phyloP scores from a whole-genome alignment of 495 filamentous ascomycete species.

The Sabuloglossum arenarium region DNA sequence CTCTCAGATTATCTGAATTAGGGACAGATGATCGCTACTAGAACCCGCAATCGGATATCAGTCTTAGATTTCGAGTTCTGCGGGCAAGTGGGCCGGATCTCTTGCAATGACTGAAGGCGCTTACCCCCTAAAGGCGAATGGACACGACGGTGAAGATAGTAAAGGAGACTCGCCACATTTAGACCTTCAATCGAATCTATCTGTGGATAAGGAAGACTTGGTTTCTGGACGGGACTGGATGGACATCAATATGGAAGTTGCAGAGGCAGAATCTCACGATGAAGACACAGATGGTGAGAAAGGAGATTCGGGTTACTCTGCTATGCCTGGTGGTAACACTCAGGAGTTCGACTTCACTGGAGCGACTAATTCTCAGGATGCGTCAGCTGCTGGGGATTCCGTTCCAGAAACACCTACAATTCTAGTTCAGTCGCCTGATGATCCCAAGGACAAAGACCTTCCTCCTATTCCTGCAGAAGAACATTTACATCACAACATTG shows the following conservation, averaged over 20 bases:
- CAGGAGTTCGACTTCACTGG: neutral
- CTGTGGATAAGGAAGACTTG: slow-evolving; percentile 11
- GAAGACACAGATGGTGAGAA: neutral
- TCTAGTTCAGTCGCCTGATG: neutral
- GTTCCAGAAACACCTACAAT: neutral
- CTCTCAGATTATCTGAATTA: too few species aligned
- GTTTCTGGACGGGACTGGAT: slow-evolving; percentile 11
- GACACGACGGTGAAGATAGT: neutral
- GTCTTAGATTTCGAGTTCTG: neutral
- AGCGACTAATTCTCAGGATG: slow-evolving; percentile 20
- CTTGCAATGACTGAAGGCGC: neutral
- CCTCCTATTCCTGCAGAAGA: neutral
- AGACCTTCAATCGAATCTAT: slow-evolving; percentile 4
- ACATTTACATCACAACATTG: neutral
- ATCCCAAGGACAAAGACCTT: slow-evolving; percentile 3
- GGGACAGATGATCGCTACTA: neutral
- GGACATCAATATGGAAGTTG: slow-evolving; percentile 11
- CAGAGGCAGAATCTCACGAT: neutral
- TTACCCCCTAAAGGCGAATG: neutral
- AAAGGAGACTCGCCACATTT: neutral
- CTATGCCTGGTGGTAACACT: neutral
- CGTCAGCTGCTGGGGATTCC: slow-evolving; percentile 13
- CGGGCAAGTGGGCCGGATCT: slow-evolving; percentile 1
- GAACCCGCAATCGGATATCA: neutral
- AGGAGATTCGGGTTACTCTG: neutral